Base-by-base conservation (phyloP, 1,284 basidiomycete species). In the Pterulicium gracile region DNA sequence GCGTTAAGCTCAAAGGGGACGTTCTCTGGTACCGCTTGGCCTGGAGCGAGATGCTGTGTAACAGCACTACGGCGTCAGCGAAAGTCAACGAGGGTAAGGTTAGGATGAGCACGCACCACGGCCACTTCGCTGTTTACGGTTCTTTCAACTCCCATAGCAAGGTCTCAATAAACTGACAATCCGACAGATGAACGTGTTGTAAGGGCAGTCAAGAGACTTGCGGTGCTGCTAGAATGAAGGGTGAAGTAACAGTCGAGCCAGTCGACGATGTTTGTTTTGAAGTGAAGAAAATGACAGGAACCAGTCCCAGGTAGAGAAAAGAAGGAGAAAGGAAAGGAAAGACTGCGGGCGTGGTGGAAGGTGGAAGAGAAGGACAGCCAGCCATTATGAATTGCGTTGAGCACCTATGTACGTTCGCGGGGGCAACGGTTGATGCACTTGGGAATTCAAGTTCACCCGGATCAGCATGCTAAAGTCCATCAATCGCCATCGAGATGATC, bases 1-100 rank as follows among this genome's bases (percentile, higher is more conserved):
- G 55, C 54, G 27, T 54, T 57, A 43, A 70, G 45, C 47, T 68
- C 67, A 32, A 58, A 56, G 3, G 69, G 69, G 23, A 69, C 50
- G 15, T 54, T 50, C 2, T 57, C 55, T 1, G 61, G 56, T 7
- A 49, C 48, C 10, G 52, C 53, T 39, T 62, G 61, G 14, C 49
- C 51, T 15, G 47, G 56, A n/a, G 59, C 60, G 18, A 70, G 47
- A 51, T 65, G 60, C 64, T 69, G 43, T 18, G 40, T 18, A 34
- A 41, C 15, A 17, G 19, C 7, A 4, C 4, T 4, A 7, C 7
- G 7, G 4, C 4, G 15, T 5, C 5, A 39, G 36, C 4, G 15
- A 17, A 17, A 7, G 15, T n/a, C 36, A 13, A 48, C 32, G 17
- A 19, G 13, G 20, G 0, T 13, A 3, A 19, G 24, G 39, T 3